Percentiles rank a stretch among this genome's conserved stretches.
Conservation (phyloP, 2,329 filamentous ascomycete genomes). For the Geosmithia morbida region DNA sequence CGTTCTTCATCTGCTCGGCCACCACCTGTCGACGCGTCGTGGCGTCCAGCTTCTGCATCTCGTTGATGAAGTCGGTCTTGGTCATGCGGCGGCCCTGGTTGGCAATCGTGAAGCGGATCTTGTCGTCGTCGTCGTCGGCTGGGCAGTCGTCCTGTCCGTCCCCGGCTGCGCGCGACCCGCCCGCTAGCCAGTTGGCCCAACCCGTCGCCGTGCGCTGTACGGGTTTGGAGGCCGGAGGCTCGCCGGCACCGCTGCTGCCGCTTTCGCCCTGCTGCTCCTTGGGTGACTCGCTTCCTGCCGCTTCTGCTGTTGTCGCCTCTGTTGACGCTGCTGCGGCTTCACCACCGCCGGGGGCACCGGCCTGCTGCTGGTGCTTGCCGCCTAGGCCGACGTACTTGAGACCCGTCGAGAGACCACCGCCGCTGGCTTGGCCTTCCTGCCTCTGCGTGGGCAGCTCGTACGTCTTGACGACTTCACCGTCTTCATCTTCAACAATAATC, state of each 20-base stretch:
- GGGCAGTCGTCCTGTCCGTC: not conserved
- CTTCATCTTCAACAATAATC: slow-evolving; percentile 78
- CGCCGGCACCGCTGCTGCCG: slow-evolving; percentile 4
- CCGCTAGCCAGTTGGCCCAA: slow-evolving; percentile 32
- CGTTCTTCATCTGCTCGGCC: slow-evolving; percentile 10
- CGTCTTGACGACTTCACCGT: slow-evolving; percentile 75
- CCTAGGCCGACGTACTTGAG: slow-evolving; percentile 41
- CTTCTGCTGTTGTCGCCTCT: slow-evolving; percentile 15
- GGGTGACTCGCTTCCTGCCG: slow-evolving; percentile 10
- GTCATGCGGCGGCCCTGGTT: slow-evolving; percentile 62
- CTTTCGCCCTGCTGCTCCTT: slow-evolving; percentile 13
- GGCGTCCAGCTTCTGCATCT: slow-evolving; percentile 59
- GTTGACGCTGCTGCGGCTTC: slow-evolving; percentile 17
- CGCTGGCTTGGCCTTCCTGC: slow-evolving; percentile 20
- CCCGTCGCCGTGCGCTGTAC: slow-evolving; percentile 9
- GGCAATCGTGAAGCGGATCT: slow-evolving; percentile 63
- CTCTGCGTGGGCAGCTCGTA: slow-evolving; percentile 56
- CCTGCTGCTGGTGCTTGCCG: slow-evolving; percentile 21
- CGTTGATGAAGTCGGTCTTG: slow-evolving; percentile 64
- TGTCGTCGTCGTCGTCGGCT: slow-evolving; percentile 47
- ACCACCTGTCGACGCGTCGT: slow-evolving; percentile 43
- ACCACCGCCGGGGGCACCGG: not conserved
- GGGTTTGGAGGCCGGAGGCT: slow-evolving; percentile 10
- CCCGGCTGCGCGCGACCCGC: slow-evolving; percentile 16
- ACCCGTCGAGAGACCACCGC: slow-evolving; percentile 25